Evolutionary conservation across 2,329 filamentous ascomycete species (phyloP).

Genomic region (Trematosphaeria pertusa): DNA sequence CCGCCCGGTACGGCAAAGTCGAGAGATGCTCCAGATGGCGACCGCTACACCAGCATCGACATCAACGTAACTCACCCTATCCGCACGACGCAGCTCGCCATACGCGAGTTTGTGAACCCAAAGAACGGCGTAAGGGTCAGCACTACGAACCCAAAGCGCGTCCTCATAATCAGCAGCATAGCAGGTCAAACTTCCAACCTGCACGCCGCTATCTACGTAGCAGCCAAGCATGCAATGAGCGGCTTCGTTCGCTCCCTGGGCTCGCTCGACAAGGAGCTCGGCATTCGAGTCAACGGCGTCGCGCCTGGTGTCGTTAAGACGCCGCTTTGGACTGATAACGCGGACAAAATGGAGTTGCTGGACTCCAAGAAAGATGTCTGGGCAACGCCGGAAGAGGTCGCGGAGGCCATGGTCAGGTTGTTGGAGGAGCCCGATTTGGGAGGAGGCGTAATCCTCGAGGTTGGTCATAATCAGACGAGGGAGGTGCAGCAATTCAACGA

Average conservation of each 20-base stretch:
- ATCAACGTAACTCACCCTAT: slow-evolving; percentile 59
- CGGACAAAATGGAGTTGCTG: slow-evolving; percentile 64
- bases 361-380: slow-evolving; percentile 59
- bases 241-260: slow-evolving; percentile 60
- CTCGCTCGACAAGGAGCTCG: slow-evolving; percentile 55
- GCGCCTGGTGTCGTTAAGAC: slow-evolving; percentile 68
- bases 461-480: slow-evolving; percentile 60
- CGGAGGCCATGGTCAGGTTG: slow-evolving; percentile 63
- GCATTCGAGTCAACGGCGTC: slow-evolving; percentile 66
- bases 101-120: slow-evolving; percentile 53
- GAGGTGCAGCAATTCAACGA: slow-evolving; percentile 60
- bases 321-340: slow-evolving; percentile 67
- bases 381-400: slow-evolving; percentile 68
- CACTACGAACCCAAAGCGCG: slow-evolving; percentile 52
- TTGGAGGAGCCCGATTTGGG: slow-evolving; percentile 58
- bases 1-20: slow-evolving; percentile 49
- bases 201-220: slow-evolving; percentile 53
- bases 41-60: slow-evolving; percentile 48
- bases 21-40: slow-evolving; percentile 40
- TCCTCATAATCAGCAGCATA: slow-evolving; percentile 54
- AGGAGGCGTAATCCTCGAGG: slow-evolving; percentile 61
- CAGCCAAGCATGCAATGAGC: slow-evolving; percentile 54
- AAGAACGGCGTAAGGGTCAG: slow-evolving; percentile 41
- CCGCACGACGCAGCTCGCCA: slow-evolving; percentile 55
- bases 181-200: slow-evolving; percentile 52